These are phyloP conservation scores for Podila clonocystis DNA, from an alignment of 192 early-diverging fungal genomes.

Conservation along the genomic window DNA sequence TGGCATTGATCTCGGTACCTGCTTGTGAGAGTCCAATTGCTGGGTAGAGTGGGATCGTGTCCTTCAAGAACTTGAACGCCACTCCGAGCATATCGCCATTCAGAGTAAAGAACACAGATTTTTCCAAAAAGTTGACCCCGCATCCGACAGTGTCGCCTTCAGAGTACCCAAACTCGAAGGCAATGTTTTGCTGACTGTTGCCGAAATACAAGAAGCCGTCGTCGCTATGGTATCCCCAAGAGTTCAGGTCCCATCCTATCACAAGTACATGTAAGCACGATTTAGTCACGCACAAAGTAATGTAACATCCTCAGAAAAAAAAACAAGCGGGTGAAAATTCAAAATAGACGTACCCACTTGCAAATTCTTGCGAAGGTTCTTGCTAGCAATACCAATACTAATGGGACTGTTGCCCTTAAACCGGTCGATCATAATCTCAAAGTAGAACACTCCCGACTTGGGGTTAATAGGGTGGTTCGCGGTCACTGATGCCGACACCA, in stretches of 20 bases:
- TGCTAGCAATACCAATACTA: conserved; percentile 47
- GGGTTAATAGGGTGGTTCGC: conserved; percentile 50
- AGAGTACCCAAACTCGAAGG: conserved; percentile 19
- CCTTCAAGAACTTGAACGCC: conserved; percentile 42
- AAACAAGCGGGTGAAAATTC: background rate
- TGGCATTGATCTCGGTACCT: conserved; percentile 51
- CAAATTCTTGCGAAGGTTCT: conserved; percentile 41
- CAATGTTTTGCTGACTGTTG: conserved; percentile 42
- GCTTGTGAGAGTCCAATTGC: conserved; percentile 46
- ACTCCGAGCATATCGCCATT: conserved; percentile 44
- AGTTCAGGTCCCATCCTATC: conserved; percentile 47
- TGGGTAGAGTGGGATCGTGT: conserved; percentile 41
- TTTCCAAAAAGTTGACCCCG: conserved; percentile 43
- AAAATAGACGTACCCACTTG: conserved; percentile 40
- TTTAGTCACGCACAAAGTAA: background rate
- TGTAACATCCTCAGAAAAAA: background rate
- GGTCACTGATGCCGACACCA: conserved; percentile 45
- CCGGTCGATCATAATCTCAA: conserved; percentile 38
- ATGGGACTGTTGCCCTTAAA: conserved; percentile 47
- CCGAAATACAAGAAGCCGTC: conserved; percentile 48
- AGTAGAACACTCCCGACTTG: conserved; percentile 35
- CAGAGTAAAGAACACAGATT: conserved; percentile 35
- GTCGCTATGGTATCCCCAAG: conserved; percentile 46
- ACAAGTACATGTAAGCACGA: background rate
- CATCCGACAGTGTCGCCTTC: conserved; percentile 39